Percentiles rank a stretch among this genome's conserved stretches.
phyloP scores from a whole-genome alignment of 768 basidiomycete species.

The Boletus edulis region DNA sequence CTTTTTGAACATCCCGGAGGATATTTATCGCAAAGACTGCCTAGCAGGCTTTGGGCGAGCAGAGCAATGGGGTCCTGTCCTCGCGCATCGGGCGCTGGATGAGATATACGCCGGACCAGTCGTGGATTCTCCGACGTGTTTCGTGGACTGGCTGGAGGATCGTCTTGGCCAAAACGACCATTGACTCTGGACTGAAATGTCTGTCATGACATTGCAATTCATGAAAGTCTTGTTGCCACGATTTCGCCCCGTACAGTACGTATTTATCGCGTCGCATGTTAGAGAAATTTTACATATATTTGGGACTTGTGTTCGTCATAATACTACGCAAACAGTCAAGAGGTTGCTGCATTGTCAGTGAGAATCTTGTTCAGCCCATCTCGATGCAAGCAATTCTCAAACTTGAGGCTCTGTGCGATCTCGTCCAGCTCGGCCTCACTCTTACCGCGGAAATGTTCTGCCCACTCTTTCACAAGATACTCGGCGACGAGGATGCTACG shows the following conservation, averaged over 20 bases:
- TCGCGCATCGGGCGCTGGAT: constrained; percentile 57
- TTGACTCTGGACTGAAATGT: constrained; percentile 11
- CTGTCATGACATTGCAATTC: too few species aligned
- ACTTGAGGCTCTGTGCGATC: constrained; percentile 74
- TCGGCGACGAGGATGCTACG: constrained; percentile 70
- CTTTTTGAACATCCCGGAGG: constrained; percentile 58
- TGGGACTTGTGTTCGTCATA: too few species aligned
- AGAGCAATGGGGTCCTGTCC: constrained; percentile 63
- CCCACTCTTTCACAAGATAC: constrained; percentile 72
- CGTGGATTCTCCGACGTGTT: constrained; percentile 26
- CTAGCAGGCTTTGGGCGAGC: constrained; percentile 75
- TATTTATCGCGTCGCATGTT: not conserved
- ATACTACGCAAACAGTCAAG: too few species aligned
- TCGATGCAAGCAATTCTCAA: constrained; percentile 65
- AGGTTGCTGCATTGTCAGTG: constrained; percentile 36
- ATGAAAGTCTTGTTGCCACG: not conserved
- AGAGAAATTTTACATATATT: too few species aligned
- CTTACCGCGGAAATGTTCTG: constrained; percentile 63
- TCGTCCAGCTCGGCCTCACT: constrained; percentile 61
- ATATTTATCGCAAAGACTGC: constrained; percentile 65
- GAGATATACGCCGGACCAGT: constrained; percentile 37
- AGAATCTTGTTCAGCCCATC: constrained; percentile 61
- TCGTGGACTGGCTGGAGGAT: constrained; percentile 49
- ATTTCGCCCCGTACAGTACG: not conserved
- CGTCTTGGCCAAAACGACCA: constrained; percentile 11